Evolutionary conservation across 2,329 filamentous ascomycete genomes (phyloP), one percentile per base, ranked within the genome.

Genomic region (Cytospora schulzeri): DNA sequence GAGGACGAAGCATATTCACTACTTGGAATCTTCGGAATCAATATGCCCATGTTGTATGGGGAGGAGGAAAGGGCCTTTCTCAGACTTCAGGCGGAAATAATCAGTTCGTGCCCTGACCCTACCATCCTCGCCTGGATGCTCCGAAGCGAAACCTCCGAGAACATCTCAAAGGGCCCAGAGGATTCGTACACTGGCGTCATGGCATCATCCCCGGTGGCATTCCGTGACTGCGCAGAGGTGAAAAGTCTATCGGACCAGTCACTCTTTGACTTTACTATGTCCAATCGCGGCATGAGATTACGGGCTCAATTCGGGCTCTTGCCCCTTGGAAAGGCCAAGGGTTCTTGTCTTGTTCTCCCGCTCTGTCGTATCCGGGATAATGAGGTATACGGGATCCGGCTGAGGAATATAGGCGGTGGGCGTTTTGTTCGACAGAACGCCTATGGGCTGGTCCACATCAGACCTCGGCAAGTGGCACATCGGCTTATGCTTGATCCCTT

Each of bases 31-130:
- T 67, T 65, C 15, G 65, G 28, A 22, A 60, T 67, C 9, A 35
- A 65, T 38, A 67, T 67, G 65, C 57, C 62, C 15, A 35, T 65
- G 38, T 50, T 62, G 28, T 67, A 65, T 31, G 62, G 65, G 12
- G 65, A 67, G 17, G 62, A 60, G n/a, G 58, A 65, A 28, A 65
- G 48, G 41, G 65, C 65, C 4, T 67, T 65, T 26, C 38, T 54
- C 26, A 50, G 65, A 3, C 61, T 66, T 15, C 65, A 66, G 51
- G 17, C 45, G 11, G 65, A 66, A 15, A 65, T 66, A 53, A 62
- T 66, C 22, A 52, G 58, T 11, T 52, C 52, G n/a, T 60, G 15
- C n/a, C 58, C 58, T 3, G 63, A 65, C 17, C 7, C 45, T 4
- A 57, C 58, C 58, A 57, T 65, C 17, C 29, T 65, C 58, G 63